Conservation (phyloP, 495 filamentous ascomycete genomes). For the Lasiosphaeriaceae sp. region DNA sequence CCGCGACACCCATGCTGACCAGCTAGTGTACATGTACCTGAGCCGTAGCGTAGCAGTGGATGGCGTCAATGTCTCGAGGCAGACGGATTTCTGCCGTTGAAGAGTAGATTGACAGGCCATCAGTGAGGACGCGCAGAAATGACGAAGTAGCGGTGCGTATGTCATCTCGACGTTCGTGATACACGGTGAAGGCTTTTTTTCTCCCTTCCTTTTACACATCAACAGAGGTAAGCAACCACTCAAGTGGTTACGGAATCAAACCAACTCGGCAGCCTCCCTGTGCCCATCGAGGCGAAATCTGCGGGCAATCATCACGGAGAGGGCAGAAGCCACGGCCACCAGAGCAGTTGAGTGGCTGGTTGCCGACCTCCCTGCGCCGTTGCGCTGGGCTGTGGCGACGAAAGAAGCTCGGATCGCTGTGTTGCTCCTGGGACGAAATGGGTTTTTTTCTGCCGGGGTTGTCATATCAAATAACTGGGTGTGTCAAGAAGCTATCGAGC, state of each 20-base stretch:
- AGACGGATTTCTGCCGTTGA: constrained; percentile 10
- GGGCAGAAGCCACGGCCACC: not conserved
- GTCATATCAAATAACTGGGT: not conserved
- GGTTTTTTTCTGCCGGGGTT: not conserved
- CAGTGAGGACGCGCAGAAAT: constrained; percentile 3
- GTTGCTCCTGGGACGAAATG: not conserved
- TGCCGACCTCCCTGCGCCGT: not conserved
- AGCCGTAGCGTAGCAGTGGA: not conserved
- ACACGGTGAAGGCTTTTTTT: too few species aligned
- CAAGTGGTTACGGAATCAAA: too few species aligned
- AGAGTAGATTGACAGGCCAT: not conserved
- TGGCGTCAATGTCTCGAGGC: constrained; percentile 9
- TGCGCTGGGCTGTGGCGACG: not conserved
- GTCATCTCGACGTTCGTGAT: too few species aligned
- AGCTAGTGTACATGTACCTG: not conserved
- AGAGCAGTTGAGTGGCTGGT: not conserved
- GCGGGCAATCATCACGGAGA: not conserved
- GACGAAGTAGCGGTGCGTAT: constrained; percentile 3
- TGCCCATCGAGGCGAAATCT: not conserved
- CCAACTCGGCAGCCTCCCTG: too few species aligned
- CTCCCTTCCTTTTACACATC: too few species aligned
- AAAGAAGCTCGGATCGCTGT: not conserved
- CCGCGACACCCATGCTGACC: not conserved
- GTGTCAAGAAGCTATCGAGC: too few species aligned
- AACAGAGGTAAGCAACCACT: too few species aligned